phyloP scores from a whole-genome alignment of 1,284 basidiomycete genomes.

The Agroathelia rolfsii region DNA sequence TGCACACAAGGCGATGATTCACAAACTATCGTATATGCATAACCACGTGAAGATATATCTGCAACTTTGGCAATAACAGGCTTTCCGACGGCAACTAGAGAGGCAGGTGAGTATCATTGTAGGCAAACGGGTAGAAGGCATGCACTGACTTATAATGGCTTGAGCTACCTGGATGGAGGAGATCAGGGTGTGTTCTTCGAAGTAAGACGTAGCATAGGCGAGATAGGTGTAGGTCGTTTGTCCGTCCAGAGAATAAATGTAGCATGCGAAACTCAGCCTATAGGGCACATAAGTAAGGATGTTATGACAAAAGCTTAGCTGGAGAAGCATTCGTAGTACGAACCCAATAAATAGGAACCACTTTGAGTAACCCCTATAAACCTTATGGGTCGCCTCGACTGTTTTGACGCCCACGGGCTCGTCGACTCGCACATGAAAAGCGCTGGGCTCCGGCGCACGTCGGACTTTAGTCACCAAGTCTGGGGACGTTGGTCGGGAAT shows the following conservation, averaged over 20 bases:
- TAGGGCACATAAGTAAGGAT: neutral
- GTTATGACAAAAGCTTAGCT: neutral
- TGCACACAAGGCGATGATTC: slow-evolving; percentile 14
- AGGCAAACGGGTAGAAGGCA: no score
- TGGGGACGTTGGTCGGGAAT: no score
- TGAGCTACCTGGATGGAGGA: slow-evolving; percentile 35
- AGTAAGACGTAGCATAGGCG: slow-evolving; percentile 34
- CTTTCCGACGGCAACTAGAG: slow-evolving; percentile 41
- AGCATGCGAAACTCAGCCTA: slow-evolving; percentile 38
- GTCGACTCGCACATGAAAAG: slow-evolving; percentile 14
- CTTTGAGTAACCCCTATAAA: slow-evolving; percentile 23
- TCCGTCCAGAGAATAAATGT: slow-evolving; percentile 46
- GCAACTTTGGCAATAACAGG: slow-evolving; percentile 54
- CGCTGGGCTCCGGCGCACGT: no score
- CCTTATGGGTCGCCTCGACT: slow-evolving; percentile 24
- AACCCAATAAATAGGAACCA: slow-evolving; percentile 36
- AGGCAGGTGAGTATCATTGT: neutral
- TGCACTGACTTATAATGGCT: slow-evolving; percentile 27
- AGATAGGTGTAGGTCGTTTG: slow-evolving; percentile 42
- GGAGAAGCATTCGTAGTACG: slow-evolving; percentile 10
- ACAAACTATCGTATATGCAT: slow-evolving; percentile 36
- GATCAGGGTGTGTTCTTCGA: slow-evolving; percentile 33
- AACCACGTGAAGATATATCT: slow-evolving; percentile 33
- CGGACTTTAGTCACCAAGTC: no score
- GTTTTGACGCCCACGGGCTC: slow-evolving; percentile 32